Percentiles rank a stretch among this genome's conserved stretches.
phyloP scores from a whole-genome alignment of 208 protist genomes.

The Leptomonas seymouri region DNA sequence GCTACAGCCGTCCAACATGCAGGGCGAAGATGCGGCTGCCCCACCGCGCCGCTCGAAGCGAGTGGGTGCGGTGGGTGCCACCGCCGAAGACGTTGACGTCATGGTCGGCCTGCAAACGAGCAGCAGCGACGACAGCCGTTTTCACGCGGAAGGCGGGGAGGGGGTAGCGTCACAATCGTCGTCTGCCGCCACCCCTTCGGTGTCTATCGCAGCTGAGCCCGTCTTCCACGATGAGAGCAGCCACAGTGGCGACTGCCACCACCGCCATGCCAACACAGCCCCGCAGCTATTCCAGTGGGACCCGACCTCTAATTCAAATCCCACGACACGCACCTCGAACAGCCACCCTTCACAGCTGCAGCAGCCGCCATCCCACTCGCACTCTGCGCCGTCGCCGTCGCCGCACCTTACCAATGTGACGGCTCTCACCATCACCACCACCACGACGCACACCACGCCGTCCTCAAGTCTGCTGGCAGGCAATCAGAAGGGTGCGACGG shows the following conservation, averaged over 20 bases:
- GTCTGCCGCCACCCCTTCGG: no score
- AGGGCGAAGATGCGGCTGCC: no score
- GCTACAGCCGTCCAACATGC: no score
- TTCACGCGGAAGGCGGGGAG: no score
- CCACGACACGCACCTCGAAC: neutral
- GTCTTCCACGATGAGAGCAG: no score
- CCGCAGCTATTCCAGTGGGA: slow-evolving; percentile 66
- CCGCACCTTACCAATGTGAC: slow-evolving; percentile 31
- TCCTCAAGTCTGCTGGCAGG: slow-evolving; percentile 13
- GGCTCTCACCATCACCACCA: slow-evolving; percentile 5
- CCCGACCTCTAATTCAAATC: slow-evolving; percentile 58
- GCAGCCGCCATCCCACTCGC: neutral
- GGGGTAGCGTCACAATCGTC: no score
- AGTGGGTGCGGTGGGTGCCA: no score
- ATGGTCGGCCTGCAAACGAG: no score
- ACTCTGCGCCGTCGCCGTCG: slow-evolving; percentile 25
- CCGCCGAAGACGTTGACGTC: no score
- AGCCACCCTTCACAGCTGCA: slow-evolving; percentile 8
- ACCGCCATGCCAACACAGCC: neutral
- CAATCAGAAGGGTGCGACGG: neutral
- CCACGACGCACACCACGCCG: slow-evolving; percentile 1
- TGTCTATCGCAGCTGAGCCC: neutral
- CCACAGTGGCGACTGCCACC: neutral
- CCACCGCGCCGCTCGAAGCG: no score
- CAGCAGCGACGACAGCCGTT: no score